These are phyloP conservation scores for Rhododendron henanense DNA, from an alignment of 148 eudicot species.

Conservation along the genomic window DNA sequence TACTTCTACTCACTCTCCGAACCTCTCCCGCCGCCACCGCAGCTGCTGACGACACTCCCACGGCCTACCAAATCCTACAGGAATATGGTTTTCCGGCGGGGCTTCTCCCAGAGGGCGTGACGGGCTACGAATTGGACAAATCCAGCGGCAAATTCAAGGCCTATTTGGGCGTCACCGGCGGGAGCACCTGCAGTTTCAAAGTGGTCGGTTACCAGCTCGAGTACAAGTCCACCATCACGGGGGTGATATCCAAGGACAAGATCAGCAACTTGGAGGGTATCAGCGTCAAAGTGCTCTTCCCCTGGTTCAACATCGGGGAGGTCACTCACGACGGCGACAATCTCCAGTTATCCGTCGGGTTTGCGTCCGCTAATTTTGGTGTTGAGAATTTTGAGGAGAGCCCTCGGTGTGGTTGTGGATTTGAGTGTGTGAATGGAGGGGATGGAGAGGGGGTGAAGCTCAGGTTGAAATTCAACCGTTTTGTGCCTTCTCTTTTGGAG, in stretches of 20 bases:
- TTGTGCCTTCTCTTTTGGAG: not conserved
- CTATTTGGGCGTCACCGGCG: constrained; percentile 14
- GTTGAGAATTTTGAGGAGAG: constrained; percentile 37
- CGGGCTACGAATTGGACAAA: constrained; percentile 35
- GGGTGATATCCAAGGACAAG: constrained; percentile 25
- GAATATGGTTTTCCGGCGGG: constrained; percentile 43
- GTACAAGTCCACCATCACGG: constrained; percentile 38
- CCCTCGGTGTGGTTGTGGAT: constrained; percentile 62
- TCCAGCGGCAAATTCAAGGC: constrained; percentile 36
- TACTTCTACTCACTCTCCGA: not conserved
- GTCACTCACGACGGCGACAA: constrained; percentile 30
- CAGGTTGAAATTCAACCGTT: not conserved
- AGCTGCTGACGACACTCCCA: not conserved
- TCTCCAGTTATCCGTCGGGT: constrained; percentile 42
- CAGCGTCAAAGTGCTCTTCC: constrained; percentile 31
- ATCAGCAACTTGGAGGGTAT: constrained; percentile 33
- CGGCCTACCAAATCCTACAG: constrained; percentile 34
- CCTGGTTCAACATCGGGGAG: constrained; percentile 38
- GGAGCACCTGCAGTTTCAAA: constrained; percentile 28
- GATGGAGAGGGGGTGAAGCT: not conserved
- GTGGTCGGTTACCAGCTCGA: constrained; percentile 32
- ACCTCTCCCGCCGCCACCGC: constrained; percentile 1
- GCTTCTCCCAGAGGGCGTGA: constrained; percentile 39
- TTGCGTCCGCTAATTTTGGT: constrained; percentile 35
- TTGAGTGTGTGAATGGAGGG: constrained; percentile 27